A percentile compares a stretch with the other conserved stretches of the same genome.
Conservation (phyloP, 2,329 filamentous ascomycete genomes). For the Ceratocystis smalleyi region DNA sequence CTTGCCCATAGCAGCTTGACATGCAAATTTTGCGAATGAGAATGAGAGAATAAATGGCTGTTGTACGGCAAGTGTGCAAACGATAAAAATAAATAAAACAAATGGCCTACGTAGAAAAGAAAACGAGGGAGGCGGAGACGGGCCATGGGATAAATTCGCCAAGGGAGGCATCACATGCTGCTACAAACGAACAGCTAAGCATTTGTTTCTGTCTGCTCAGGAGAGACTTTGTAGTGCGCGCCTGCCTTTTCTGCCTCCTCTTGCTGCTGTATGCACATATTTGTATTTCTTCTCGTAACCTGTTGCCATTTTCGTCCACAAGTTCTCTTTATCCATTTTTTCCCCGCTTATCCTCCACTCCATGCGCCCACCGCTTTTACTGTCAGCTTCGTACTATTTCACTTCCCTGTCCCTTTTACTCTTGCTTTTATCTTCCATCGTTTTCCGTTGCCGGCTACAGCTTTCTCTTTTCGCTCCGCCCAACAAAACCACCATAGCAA, state of each 20-base stretch:
- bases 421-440: not conserved
- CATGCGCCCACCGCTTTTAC: no score
- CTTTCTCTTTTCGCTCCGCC: not conserved
- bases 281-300: no score
- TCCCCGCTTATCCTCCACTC: no score
- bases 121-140: not conserved
- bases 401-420: not conserved
- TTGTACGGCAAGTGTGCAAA: not conserved
- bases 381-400: not conserved
- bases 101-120: not conserved
- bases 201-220: not conserved
- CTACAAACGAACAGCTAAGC: not conserved
- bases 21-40: not conserved
- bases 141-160: not conserved
- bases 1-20: not conserved
- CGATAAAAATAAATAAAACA: not conserved
- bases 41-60: not conserved
- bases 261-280: no score
- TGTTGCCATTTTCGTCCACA: no score
- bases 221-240: not conserved
- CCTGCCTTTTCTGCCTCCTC: not conserved
- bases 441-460: not conserved
- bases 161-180: not conserved
- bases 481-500: not conserved
- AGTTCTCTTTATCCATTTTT: no score